Evolutionary conservation across 2,329 filamentous ascomycete genomes (phyloP).

Genomic region (Colletotrichum lupini): DNA sequence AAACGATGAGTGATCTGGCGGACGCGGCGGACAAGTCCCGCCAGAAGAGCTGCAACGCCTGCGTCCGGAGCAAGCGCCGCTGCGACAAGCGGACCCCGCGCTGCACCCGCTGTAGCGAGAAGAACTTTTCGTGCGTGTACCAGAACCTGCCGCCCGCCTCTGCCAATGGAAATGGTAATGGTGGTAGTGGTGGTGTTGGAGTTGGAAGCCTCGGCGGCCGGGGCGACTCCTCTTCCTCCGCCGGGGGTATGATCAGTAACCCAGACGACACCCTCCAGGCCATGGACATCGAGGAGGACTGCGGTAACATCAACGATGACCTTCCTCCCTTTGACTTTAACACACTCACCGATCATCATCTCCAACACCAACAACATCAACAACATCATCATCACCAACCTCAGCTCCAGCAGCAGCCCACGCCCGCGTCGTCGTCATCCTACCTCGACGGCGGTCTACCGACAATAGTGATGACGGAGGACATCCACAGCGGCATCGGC

Average conservation of each 20-base stretch:
- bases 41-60: constrained; percentile 62
- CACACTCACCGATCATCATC: constrained; percentile 7
- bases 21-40: constrained; percentile 52
- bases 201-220: background rate
- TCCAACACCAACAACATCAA: constrained; percentile 7
- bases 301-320: background rate
- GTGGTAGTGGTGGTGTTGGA: background rate
- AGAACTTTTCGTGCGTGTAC: constrained; percentile 55
- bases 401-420: constrained; percentile 9
- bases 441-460: constrained; percentile 6
- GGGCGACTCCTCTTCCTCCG: background rate
- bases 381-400: background rate
- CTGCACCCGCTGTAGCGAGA: constrained; percentile 55
- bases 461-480: constrained; percentile 12
- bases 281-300: constrained; percentile 28
- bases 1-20: background rate
- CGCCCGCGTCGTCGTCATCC: background rate
- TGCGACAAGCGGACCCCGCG: constrained; percentile 58
- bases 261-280: constrained; percentile 20
- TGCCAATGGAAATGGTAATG: background rate
- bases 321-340: constrained; percentile 29
- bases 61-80: constrained; percentile 58
- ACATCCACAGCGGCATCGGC: background rate
- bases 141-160: constrained; percentile 44
- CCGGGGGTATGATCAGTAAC: background rate